Base-by-base conservation (phyloP, 805 yeast genomes). In the Spathaspora hagerdaliae region DNA sequence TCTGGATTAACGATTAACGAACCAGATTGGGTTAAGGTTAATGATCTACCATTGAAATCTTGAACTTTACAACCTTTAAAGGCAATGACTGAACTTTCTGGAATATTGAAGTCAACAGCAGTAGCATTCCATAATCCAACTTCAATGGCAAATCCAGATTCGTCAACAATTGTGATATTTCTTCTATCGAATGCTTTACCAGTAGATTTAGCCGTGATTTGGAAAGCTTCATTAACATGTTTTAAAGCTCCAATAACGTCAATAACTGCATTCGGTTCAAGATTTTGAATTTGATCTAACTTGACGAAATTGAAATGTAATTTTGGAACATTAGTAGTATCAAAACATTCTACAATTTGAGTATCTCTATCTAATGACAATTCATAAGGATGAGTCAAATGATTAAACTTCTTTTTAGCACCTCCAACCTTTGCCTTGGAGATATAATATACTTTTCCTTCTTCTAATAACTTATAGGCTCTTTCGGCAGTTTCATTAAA, bases 171-270 rank as follows among this genome's bases (percentile, higher is more conserved):
- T 2, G 79, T 73, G 39, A 94, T 74, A 60, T 92, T 96, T 65
- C 99, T 86, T 71, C 96, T 86, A 63, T 90, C 94, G 63, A 85
- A 92, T 1, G 92, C 88, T 60, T 88, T 85, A 42, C 96, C 97
- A 5, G 97, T 85, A 9, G 85, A 74, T 65, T 85, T 88, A 8
- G 98, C 87, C 12, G 87, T 82, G 56, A 92, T 81, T 65, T 87
- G 89, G 58, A 79, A 81, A 32, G 79, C 78, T 27, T 87, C 91
- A 45, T 80, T 81, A 32, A 92, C 87, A 27, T 80, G 82, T 64
- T 85, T 84, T 50, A 92, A 72, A 19, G 91, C 85, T 45, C 97
- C 99, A 46, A 94, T 77, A 8, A 89, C 95, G 60, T 94, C 99
- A 45, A 89, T 78, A 24, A 82, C 75, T 3, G 88, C 66, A 58